Evolutionary conservation across 2,329 filamentous ascomycete species (phyloP).

Genomic region (Ophiocordyceps camponoti-floridani): DNA sequence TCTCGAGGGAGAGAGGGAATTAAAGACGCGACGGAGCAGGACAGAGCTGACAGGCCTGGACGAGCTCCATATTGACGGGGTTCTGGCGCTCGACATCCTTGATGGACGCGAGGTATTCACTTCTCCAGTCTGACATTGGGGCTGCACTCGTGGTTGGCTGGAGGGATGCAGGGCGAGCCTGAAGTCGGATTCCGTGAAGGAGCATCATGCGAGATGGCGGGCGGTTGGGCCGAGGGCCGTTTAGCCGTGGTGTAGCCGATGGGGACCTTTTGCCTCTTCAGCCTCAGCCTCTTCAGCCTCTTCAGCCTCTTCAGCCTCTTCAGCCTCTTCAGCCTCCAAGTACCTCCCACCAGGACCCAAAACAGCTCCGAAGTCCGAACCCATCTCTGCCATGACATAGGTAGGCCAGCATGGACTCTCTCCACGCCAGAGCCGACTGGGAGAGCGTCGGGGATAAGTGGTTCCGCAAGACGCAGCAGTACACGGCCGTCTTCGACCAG

Average conservation of each 20-base stretch:
- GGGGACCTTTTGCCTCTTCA: neutral
- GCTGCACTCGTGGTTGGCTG: neutral
- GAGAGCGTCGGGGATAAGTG: conserved; percentile 83
- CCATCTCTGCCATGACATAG: neutral
- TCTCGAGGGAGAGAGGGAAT: neutral
- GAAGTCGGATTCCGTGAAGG: neutral
- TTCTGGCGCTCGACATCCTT: conserved; percentile 52
- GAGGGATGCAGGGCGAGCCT: neutral
- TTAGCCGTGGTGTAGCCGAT: conserved; percentile 16
- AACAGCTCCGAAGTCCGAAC: no score
- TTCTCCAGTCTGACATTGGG: conserved; percentile 55
- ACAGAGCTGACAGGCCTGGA: conserved; percentile 52
- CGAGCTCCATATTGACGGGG: conserved; percentile 43
- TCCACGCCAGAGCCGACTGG: conserved; percentile 72
- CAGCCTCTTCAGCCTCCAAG: no score
- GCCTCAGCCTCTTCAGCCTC: neutral
- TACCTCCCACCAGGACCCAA: no score
- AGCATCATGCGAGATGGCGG: neutral
- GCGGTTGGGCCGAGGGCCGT: neutral
- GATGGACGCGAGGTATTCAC: conserved; percentile 64
- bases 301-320: no score
- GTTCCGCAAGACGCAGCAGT: conserved; percentile 88
- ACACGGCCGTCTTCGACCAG: conserved; percentile 82
- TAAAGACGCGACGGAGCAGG: conserved; percentile 1
- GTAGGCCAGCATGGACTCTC: conserved; percentile 29